Evolutionary conservation across 2,329 filamentous ascomycete genomes (phyloP), one percentile per base, ranked within the genome.

Genomic region (Paraconiothyrium sp.): DNA sequence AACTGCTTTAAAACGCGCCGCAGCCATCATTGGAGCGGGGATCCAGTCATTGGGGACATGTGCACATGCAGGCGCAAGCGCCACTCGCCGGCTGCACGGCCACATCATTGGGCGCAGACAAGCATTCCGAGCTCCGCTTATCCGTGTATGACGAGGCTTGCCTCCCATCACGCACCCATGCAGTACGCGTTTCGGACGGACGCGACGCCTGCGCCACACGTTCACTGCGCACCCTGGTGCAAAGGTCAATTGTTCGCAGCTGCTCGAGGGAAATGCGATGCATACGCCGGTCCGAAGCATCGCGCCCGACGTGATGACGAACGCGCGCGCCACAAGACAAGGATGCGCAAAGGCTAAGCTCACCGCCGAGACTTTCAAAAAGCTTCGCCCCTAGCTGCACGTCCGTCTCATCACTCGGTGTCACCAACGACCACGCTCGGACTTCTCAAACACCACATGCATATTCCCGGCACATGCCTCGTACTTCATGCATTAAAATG

Each of bases 401-500:
- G 46, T 50, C 32, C 41, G 57, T 63, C 57, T 58, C 62, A 60
- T 47, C 58, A 51, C 35, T 27, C 14, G 20, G 11, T 43, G n/a
- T 13, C 24, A 7, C 22, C 20, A 20, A 20, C 20, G 20, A 20
- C 20, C n/a, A 10, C 20, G 16, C 49, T 20, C 32, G 32, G 13
- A 37, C 13, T 52, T 27, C 49, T 20, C n/a, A 35, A 16, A 11
- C 34, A 8, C 2, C 30, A 9, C 27, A 22, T 13, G 16, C 8
- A 24, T 14, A 11, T 14, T 11, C 35, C 35, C 50, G 37, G 30
- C 16, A 22, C 39, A 34, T 43, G 59, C 32, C 54, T 65, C 57
- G 47, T 58, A 61, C 58, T 37, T 62, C 57, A 59, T 67, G 63
- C 55, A 67, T 67, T 67, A 65, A 54, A 64, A 58, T 55, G 49